These are phyloP conservation scores for Daldinia childiae DNA, from an alignment of 495 filamentous ascomycete genomes.

Conservation along the genomic window DNA sequence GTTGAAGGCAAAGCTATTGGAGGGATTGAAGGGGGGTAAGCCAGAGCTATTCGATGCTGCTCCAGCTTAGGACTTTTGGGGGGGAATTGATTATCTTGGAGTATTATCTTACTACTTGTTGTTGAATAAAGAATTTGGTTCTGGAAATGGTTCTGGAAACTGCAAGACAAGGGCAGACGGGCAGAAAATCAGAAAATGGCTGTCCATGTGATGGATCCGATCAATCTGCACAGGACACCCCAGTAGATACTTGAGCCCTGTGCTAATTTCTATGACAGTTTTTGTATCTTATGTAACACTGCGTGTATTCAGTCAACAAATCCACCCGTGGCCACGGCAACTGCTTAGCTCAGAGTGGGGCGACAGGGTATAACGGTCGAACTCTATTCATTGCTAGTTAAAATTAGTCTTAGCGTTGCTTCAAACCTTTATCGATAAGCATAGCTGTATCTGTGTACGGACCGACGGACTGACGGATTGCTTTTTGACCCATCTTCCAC, in stretches of 20 bases:
- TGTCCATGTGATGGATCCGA: background rate
- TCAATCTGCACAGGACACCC: slow-evolving; percentile 4
- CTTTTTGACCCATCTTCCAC: background rate
- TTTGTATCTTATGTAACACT: slow-evolving; percentile 2
- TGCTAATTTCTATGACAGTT: background rate
- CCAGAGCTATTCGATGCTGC: slow-evolving; percentile 7
- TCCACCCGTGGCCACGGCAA: slow-evolving; percentile 44
- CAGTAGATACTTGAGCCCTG: background rate
- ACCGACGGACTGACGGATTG: too few relatives aligned
- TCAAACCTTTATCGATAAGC: slow-evolving; percentile 31
- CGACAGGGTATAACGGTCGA: background rate
- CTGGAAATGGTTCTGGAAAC: slow-evolving; percentile 4
- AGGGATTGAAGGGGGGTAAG: background rate
- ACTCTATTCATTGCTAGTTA: background rate
- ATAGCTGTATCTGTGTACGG: background rate
- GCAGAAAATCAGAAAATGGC: slow-evolving; percentile 1
- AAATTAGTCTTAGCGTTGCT: background rate
- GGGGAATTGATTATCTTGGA: background rate
- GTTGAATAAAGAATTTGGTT: background rate
- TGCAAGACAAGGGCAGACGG: background rate
- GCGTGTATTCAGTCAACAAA: slow-evolving; percentile 44
- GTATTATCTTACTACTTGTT: background rate
- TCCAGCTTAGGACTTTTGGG: slow-evolving; percentile 1
- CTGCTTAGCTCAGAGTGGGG: slow-evolving; percentile 25
- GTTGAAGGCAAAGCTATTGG: slow-evolving; percentile 5